phyloP scores from a whole-genome alignment of 345 rosid genomes.

The Eucalyptus camaldulensis region DNA sequence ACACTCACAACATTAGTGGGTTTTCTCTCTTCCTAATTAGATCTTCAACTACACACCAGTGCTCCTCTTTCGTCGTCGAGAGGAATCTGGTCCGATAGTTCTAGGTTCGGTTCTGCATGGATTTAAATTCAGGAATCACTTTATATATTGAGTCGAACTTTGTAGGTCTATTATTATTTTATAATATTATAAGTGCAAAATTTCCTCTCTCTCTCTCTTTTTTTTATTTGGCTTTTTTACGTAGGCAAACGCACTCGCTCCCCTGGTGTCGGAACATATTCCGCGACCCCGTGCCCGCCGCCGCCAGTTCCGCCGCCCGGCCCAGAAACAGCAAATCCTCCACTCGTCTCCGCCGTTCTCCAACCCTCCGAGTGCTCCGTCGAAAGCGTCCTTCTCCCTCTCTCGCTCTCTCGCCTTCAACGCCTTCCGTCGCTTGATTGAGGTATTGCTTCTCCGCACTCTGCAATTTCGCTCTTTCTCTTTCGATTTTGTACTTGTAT shows the following conservation, averaged over 20 bases:
- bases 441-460: not conserved
- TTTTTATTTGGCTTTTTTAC: not conserved
- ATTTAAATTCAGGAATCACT: accelerated
- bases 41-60: too few species aligned
- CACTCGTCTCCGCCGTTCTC: not conserved
- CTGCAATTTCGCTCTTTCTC: not conserved
- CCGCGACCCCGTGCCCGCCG: not conserved
- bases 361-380: not conserved
- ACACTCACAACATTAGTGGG: accelerated
- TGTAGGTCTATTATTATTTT: too few species aligned
- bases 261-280: not conserved
- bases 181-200: not conserved
- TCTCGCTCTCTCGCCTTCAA: not conserved
- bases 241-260: not conserved
- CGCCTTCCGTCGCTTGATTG: not conserved
- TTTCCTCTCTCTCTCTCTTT: not conserved
- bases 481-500: not conserved
- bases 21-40: too few species aligned
- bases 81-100: too few species aligned
- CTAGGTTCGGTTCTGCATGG: too few species aligned
- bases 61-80: too few species aligned
- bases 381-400: not conserved
- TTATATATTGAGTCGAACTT: too few species aligned
- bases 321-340: not conserved
- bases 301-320: not conserved